These are phyloP conservation scores for Syzygium oleosum DNA, from an alignment of 345 rosid species.

Conservation along the genomic window DNA sequence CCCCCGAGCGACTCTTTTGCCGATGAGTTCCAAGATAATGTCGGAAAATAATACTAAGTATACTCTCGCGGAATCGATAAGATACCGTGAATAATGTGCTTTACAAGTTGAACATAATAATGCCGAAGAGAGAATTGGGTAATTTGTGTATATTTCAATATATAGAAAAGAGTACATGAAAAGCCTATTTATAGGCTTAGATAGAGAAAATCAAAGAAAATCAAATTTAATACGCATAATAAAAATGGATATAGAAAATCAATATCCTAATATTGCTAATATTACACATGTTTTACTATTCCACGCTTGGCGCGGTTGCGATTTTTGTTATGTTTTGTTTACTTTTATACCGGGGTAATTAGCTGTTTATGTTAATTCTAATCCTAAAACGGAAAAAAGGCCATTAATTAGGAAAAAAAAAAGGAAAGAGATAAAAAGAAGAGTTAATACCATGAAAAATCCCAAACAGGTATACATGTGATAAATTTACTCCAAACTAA, in stretches of 20 bases:
- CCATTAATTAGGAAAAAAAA: background rate
- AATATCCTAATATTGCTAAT: no score
- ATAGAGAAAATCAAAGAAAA: no score
- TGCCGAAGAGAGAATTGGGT: no score
- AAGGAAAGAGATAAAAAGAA: background rate
- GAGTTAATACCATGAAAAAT: no score
- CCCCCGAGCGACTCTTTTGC: background rate
- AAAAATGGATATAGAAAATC: no score
- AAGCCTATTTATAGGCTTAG: no score
- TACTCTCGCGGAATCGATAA: background rate
- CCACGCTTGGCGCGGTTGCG: background rate
- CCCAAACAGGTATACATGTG: accelerated
- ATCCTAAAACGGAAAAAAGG: background rate
- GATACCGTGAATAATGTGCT: background rate
- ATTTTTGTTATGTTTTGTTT: background rate
- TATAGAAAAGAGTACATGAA: no score
- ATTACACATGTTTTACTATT: background rate
- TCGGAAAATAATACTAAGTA: background rate
- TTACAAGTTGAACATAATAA: no score
- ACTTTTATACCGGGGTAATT: background rate
- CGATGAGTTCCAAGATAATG: background rate
- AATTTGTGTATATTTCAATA: no score
- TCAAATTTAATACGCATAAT: no score
- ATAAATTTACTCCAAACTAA: accelerated
- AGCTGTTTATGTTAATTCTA: background rate